Conservation (phyloP, 768 basidiomycete species). For the Trametes punicea region DNA sequence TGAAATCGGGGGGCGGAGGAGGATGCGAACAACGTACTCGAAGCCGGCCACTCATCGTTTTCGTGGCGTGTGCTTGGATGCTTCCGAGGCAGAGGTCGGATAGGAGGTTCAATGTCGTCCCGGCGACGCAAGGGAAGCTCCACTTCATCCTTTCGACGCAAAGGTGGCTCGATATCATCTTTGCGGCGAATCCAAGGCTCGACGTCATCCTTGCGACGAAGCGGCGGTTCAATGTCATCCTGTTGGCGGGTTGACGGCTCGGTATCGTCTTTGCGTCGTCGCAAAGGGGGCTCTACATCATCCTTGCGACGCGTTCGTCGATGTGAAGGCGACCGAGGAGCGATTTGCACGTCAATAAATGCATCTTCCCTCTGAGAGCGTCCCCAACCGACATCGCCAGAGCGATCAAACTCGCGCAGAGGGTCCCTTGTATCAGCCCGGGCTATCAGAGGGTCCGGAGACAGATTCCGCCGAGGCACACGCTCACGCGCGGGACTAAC, state of each 20-base stretch:
- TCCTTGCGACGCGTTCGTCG: conserved; percentile 9
- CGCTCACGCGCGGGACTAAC: conserved; percentile 22
- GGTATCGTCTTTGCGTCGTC: conserved; percentile 3
- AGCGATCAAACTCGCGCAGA: conserved; percentile 5
- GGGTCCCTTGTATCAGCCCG: conserved; percentile 15
- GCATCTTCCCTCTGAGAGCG: conserved; percentile 2
- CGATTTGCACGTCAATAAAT: neutral
- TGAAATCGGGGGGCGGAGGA: conserved; percentile 38
- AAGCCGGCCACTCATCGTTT: conserved; percentile 31
- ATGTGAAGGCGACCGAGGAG: neutral
- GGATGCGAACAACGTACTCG: conserved; percentile 67
- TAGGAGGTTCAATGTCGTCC: conserved; percentile 10
- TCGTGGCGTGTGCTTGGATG: conserved; percentile 19
- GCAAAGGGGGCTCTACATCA: conserved; percentile 11
- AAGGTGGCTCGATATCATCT: conserved; percentile 10
- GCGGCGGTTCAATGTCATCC: conserved; percentile 10
- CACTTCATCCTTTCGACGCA: conserved; percentile 10
- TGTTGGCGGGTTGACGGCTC: neutral
- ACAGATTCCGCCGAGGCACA: conserved; percentile 11
- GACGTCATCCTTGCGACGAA: conserved; percentile 11
- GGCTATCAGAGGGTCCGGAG: conserved; percentile 10
- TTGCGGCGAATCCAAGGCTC: conserved; percentile 3
- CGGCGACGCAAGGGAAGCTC: conserved; percentile 12
- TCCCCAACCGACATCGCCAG: neutral
- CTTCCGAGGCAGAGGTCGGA: conserved; percentile 14